Evolutionary conservation across 331 rosid genomes (phyloP).

Genomic region (Prunus yedoensis): DNA sequence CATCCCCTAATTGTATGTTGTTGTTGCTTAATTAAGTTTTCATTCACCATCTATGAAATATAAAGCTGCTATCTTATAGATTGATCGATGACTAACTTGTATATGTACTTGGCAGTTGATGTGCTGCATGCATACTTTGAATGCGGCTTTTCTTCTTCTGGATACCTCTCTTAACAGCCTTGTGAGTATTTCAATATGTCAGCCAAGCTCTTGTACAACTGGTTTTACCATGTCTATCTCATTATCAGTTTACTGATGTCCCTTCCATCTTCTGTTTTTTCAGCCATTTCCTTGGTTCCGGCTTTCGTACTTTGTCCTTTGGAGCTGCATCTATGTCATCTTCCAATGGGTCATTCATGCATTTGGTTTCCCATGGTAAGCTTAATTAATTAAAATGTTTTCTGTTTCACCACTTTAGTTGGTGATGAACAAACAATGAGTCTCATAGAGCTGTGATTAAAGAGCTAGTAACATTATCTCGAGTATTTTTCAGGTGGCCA

Average conservation of each 20-base stretch:
- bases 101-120: slow-evolving; percentile 49
- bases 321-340: slow-evolving; percentile 61
- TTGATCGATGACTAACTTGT: not conserved
- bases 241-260: not conserved
- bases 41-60: not conserved
- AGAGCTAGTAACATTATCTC: slow-evolving; percentile 10
- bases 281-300: slow-evolving; percentile 87
- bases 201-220: not conserved
- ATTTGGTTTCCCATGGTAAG: slow-evolving; percentile 45
- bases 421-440: not conserved
- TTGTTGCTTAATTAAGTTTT: not conserved
- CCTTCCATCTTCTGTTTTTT: not conserved
- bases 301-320: slow-evolving; percentile 61
- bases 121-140: slow-evolving; percentile 70
- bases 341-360: slow-evolving; percentile 70
- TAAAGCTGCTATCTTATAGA: not conserved
- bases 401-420: not conserved
- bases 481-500: slow-evolving; percentile 66
- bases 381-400: not conserved
- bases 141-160: slow-evolving; percentile 51
- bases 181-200: slow-evolving; percentile 35
- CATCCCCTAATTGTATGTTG: not conserved
- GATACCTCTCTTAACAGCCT: slow-evolving; percentile 63
- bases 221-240: not conserved
- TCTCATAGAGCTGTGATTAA: not conserved